Evolutionary conservation across 2,329 filamentous ascomycete genomes (phyloP), one percentile per base, ranked within the genome.

Genomic region (Fusarium solani-melongenae): DNA sequence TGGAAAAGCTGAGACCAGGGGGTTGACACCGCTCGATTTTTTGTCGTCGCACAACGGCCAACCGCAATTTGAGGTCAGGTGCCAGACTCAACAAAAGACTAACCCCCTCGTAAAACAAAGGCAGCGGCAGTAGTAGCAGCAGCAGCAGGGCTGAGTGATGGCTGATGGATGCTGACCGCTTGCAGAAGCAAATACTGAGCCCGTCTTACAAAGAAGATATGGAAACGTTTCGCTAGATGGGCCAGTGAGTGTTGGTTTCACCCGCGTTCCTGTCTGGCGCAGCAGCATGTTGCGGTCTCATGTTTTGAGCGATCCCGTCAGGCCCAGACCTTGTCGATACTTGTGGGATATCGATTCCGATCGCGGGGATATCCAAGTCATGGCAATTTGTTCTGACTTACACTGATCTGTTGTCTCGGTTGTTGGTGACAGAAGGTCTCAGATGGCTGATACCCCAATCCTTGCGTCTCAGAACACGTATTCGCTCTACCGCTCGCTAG

Each of bases 61-160:
- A 73, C 66, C 62, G 67, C 70, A 69, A 77, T 75, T 71, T 73
- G 62, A 58, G 27, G 67, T 77, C 73, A 77, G 55, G 67, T 75
- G 67, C 69, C 62, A 9, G 8, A 44, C 71, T 72, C 70, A 75
- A 69, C 69, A 69, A 36, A 36, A 58, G 61, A 58, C 41, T 62
- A 63, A 63, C 46, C 65, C 31, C 33, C 33, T 49, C 44, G 44
- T 49, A n/a, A 49, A 49, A 29, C n/a, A n/a, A 9, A 36, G 14
- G 31, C 31, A 12, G 29, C 31, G 11, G 31, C 17, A 10, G 41
- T 22, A 15, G 22, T 24, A 24, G 22, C 41, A 24, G 14, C 8
- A 46, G 44, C 9, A 49, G 24, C 53, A 31, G 20, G 38, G 58
- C 62, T 62, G 57, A 51, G 36, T 36, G 39, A 39, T 33, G 62